Base-by-base conservation (phyloP, 345 rosid genomes). In the Sonneratia caseolaris region DNA sequence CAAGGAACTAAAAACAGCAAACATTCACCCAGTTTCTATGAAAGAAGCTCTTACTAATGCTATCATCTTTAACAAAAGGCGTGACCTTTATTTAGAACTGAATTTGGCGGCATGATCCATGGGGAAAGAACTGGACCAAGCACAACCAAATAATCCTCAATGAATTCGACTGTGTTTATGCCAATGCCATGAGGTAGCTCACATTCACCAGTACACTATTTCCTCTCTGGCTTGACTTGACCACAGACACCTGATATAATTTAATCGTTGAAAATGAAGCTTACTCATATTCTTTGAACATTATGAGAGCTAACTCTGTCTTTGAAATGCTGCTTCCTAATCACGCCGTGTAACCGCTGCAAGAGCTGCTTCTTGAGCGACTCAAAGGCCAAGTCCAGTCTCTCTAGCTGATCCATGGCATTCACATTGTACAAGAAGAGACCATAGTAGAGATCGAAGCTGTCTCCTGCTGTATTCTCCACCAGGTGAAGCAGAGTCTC, bases 371-470 rank as follows among this genome's bases (percentile, higher is more conserved):
- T 86, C 87, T 83, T 87, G 79, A 92, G 69, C 64, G 87, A 79
- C 70, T 89, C 90, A 56, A 89, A 86, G 57, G 95, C 90, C 75
- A 81, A 72, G 75, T 84, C 92, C 68, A 90, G 76, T 78, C 87
- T 83, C 85, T 87, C 91, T 24, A 91, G 89, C 74, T 86, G 90
- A 80, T 93, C 95, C 91, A 93, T 83, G 4, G 95, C 95, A 78
- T 93, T 91, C 66, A 70, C 84, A 74, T 93, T 93, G 81, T 85
- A 89, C 86, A 87, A 72, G 81, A 91, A 93, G 67, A 89, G 71
- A 14, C 96, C 97, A 68, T 86, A 89, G 73, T 86, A 93, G 71
- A 89, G 87, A 76, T 93, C 97, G 65, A 89, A 93, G 79, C 96
- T 93, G 64, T 89, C 96, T 62, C 91, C 89, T 3, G 92, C 85